Evolutionary conservation across 2,329 filamentous ascomycete species (phyloP).

Genomic region (Claviceps quebecensis): DNA sequence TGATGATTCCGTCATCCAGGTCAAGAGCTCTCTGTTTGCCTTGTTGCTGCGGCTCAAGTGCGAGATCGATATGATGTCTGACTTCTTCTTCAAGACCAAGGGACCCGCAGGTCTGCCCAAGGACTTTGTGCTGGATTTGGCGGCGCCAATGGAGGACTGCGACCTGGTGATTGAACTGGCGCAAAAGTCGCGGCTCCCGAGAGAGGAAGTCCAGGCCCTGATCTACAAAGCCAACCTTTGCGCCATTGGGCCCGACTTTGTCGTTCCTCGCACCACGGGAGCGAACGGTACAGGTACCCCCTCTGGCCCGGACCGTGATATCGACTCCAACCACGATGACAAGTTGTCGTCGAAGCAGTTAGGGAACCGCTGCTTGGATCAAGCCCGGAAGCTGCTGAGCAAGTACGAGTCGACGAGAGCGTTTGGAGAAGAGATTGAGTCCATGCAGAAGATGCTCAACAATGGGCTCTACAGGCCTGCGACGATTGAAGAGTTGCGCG

Average conservation of each 20-base stretch:
- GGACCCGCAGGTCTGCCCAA: not conserved
- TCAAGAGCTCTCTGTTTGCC: slow-evolving; percentile 26
- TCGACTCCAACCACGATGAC: not conserved
- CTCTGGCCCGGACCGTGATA: not conserved
- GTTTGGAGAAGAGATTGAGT: not conserved
- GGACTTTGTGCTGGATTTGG: slow-evolving; percentile 14
- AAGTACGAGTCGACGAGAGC: not conserved
- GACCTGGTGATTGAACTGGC: slow-evolving; percentile 25
- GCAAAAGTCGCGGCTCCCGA: slow-evolving; percentile 17
- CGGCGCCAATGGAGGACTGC: slow-evolving; percentile 24
- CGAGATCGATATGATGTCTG: slow-evolving; percentile 31
- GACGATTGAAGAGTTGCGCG: slow-evolving; percentile 35
- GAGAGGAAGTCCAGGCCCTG: slow-evolving; percentile 34
- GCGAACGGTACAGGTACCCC: not conserved
- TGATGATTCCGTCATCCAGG: slow-evolving; percentile 22
- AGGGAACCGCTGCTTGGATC: not conserved
- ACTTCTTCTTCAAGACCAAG: slow-evolving; percentile 16
- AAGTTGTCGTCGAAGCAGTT: not conserved
- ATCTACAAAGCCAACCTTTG: slow-evolving; percentile 30
- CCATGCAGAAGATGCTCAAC: not conserved
- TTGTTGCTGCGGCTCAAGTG: slow-evolving; percentile 31
- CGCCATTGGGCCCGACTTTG: slow-evolving; percentile 23
- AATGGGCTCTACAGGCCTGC: slow-evolving; percentile 34
- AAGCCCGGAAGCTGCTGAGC: not conserved
- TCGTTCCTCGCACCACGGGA: not conserved